Conservation (phyloP, 1,284 basidiomycete genomes). For the Chondrostereum purpureum region DNA sequence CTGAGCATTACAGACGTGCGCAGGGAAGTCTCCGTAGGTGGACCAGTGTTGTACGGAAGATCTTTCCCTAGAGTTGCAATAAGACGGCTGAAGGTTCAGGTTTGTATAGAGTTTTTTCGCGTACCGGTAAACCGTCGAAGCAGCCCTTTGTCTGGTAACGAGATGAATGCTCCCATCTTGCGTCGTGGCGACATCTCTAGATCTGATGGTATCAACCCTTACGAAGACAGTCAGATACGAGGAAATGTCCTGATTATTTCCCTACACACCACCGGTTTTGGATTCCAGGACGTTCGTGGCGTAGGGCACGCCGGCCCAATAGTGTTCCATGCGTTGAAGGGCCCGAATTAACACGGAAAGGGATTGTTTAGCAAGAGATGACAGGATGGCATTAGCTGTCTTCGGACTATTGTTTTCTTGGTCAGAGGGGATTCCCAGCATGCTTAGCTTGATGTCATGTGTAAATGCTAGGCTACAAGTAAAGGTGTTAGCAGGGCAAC, state of each 20-base stretch:
- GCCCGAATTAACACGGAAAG: conserved; percentile 26
- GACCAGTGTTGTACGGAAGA: conserved; percentile 27
- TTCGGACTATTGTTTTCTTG: conserved; percentile 5
- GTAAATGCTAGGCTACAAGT: conserved; percentile 27
- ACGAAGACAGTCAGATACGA: too few relatives aligned
- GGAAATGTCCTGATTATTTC: too few relatives aligned
- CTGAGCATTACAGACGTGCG: conserved; percentile 23
- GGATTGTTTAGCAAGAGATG: conserved; percentile 28
- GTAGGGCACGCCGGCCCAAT: conserved; percentile 30
- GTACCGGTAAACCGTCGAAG: conserved; percentile 26
- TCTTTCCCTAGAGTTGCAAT: conserved; percentile 8
- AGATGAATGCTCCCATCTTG: conserved; percentile 28
- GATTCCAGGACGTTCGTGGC: conserved; percentile 24
- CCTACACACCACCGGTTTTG: conserved; percentile 15
- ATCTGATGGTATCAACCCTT: conserved; percentile 4
- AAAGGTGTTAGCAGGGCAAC: background rate
- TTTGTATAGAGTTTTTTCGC: background rate
- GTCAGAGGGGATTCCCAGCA: conserved; percentile 11
- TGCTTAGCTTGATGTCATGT: conserved; percentile 26
- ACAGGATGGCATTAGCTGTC: conserved; percentile 26
- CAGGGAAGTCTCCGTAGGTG: conserved; percentile 29
- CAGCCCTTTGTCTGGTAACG: conserved; percentile 30
- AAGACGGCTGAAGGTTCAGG: background rate
- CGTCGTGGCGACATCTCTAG: conserved; percentile 5
- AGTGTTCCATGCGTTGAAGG: conserved; percentile 26